phyloP scores from a whole-genome alignment of 2,329 filamentous ascomycete species.

The Bretziella fagacearum region DNA sequence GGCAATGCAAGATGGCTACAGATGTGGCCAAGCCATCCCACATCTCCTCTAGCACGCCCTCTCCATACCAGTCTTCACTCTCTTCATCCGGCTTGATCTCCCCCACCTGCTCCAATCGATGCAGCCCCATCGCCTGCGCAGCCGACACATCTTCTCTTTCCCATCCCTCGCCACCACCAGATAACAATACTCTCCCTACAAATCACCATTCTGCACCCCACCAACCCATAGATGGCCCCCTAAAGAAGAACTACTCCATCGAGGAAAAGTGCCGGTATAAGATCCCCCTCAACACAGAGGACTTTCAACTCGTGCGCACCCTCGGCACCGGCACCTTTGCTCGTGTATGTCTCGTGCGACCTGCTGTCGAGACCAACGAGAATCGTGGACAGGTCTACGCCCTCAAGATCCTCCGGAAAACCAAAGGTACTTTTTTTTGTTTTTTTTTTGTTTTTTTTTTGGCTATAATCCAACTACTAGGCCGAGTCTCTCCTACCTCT shows the following conservation, averaged over 20 bases:
- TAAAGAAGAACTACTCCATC: slow-evolving; percentile 4
- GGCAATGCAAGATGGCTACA: slow-evolving; percentile 10
- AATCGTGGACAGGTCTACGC: slow-evolving; percentile 56
- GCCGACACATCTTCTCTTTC: not conserved
- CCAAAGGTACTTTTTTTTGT: slow-evolving; percentile 24
- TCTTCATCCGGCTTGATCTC: not conserved
- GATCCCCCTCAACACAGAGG: slow-evolving; percentile 26
- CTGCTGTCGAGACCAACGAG: slow-evolving; percentile 34
- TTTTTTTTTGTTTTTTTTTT: not conserved
- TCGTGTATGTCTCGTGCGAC: slow-evolving; percentile 60
- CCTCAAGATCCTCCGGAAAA: slow-evolving; percentile 61
- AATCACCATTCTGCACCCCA: not conserved
- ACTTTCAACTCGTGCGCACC: slow-evolving; percentile 60
- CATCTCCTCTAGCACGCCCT: not conserved
- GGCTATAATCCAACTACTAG: not conserved
- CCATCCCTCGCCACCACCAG: not conserved
- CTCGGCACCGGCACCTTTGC: slow-evolving; percentile 71
- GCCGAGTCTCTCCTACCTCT: not conserved
- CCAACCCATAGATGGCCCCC: not conserved
- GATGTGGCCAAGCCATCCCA: not conserved
- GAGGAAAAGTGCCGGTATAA: slow-evolving; percentile 12
- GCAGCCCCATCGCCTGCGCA: not conserved
- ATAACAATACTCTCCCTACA: not conserved
- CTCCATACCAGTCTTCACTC: not conserved
- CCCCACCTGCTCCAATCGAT: not conserved